Evolutionary conservation across 371 early-diverging fungal species (phyloP).

Genomic region (Lichtheimia ornata): DNA sequence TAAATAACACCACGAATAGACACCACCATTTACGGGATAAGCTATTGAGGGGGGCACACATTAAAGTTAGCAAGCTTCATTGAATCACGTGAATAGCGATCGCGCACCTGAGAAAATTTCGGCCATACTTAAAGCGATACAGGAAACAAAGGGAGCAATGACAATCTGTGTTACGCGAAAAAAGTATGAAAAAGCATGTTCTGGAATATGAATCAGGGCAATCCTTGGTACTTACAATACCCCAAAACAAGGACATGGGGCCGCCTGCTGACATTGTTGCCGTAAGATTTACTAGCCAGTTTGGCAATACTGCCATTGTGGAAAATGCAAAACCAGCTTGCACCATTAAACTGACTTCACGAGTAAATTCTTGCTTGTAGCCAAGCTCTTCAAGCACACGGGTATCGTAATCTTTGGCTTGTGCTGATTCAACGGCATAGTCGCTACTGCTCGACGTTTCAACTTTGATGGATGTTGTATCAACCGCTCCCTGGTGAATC

Average conservation of each 20-base stretch:
- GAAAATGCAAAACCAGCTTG: slow-evolving; percentile 35
- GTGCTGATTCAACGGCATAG: background rate
- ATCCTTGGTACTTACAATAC: slow-evolving; percentile 5
- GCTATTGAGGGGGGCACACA: background rate
- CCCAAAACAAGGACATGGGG: slow-evolving; percentile 40
- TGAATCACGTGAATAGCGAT: background rate
- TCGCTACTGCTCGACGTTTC: background rate
- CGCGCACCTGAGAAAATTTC: slow-evolving; percentile 30
- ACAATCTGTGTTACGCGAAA: slow-evolving; percentile 23
- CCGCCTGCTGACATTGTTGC: slow-evolving; percentile 33
- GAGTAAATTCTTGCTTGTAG: slow-evolving; percentile 45
- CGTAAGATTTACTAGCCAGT: slow-evolving; percentile 36
- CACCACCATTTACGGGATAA: slow-evolving; percentile 38
- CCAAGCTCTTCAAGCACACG: slow-evolving; percentile 35
- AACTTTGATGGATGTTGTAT: background rate
- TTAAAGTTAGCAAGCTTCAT: too few species aligned
- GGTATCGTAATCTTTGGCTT: slow-evolving; percentile 28
- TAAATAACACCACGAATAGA: slow-evolving; percentile 33
- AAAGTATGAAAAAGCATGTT: too few species aligned
- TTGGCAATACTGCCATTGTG: slow-evolving; percentile 39
- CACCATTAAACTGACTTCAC: slow-evolving; percentile 36
- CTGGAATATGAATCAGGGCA: background rate
- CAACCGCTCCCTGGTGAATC: too few species aligned
- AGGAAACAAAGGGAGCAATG: slow-evolving; percentile 34
- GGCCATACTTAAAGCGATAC: slow-evolving; percentile 37